Base-by-base conservation (phyloP, 805 yeast species). In the Lachancea kluyveri region DNA sequence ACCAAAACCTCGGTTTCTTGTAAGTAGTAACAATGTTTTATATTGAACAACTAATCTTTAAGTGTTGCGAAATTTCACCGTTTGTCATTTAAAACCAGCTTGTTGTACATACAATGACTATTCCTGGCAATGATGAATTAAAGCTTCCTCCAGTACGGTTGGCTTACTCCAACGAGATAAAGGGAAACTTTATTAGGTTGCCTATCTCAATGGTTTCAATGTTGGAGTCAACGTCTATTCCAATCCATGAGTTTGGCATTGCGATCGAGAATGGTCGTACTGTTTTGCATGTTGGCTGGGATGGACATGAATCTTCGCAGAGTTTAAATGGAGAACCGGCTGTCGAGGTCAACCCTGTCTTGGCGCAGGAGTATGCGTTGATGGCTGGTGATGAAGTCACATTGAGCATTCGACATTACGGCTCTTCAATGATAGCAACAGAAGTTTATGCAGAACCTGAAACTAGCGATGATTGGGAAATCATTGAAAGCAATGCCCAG, bases 391-490 rank as follows among this genome's bases (percentile, higher is more conserved):
- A 28, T 9, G 24, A 24, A 6, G 42, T 44, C 2, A 35, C 35
- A 12, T 23, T 50, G 13, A 22, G 23, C 3, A 29, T 53, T 10
- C 37, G 40, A 16, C 35, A 33, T 8, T 49, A 39, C 23, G 46
- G 35, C 11, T 31, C 29, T 5, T 17, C 28, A 4, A 28, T 21
- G 6, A 29, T 31, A 10, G 74, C 86, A 1, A 62, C 66, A 5
- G 72, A 76, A 3, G 77, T 88, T 3, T 77, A 73, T 46, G 67
- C 90, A 26, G 95, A 84, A 47, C 97, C 97, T 0, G 58, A 71
- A 12, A 68, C 84, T 0, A 56, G 77, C 2, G 68, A 79, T 4
- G 98, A 90, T 51, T 90, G 96, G 96, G 96, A 88, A 43, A 62
- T 84, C 17, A 82, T 87, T 3, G 95, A 88, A 50, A 57, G 81